Percentiles rank a stretch among this genome's conserved stretches.
Evolutionary conservation across 495 filamentous ascomycete species (phyloP).

Genomic region (Penicillium ochrochloron): DNA sequence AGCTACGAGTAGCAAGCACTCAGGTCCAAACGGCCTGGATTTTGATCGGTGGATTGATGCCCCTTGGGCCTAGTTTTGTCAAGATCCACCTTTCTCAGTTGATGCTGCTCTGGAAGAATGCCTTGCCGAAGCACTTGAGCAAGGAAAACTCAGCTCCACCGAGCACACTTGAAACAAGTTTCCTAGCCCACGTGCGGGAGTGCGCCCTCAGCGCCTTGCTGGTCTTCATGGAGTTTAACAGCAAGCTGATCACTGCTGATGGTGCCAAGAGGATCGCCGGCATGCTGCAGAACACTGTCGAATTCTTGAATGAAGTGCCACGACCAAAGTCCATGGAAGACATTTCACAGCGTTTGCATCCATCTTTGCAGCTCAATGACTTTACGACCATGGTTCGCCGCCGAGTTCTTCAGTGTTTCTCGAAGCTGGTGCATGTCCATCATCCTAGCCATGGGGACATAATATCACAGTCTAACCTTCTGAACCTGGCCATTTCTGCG

Average conservation of each 20-base stretch:
- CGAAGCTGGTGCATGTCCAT: constrained; percentile 84
- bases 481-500: constrained; percentile 87
- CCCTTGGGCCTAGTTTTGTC: constrained; percentile 95
- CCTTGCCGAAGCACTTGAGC: constrained; percentile 87
- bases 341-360: constrained; percentile 78
- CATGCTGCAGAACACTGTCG: constrained; percentile 95
- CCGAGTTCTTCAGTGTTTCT: constrained; percentile 92
- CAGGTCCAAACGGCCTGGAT: constrained; percentile 99
- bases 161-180: constrained; percentile 84
- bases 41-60: constrained; percentile 94
- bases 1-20: constrained; percentile 87
- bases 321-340: constrained; percentile 88
- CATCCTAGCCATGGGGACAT: constrained; percentile 80
- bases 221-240: constrained; percentile 93
- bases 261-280: constrained; percentile 89
- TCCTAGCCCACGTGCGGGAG: constrained; percentile 92
- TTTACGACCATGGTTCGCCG: constrained; percentile 91
- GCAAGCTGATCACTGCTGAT: constrained; percentile 86
- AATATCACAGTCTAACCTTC: constrained; percentile 86
- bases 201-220: constrained; percentile 91
- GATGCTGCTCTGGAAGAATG: constrained; percentile 97
- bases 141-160: constrained; percentile 86
- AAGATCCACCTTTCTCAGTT: constrained; percentile 97
- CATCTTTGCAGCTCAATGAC: constrained; percentile 88
- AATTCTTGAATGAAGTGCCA: constrained; percentile 83